Evolutionary conservation across 2,329 filamentous ascomycete species (phyloP).

Genomic region (Pestalotiopsis sp.): DNA sequence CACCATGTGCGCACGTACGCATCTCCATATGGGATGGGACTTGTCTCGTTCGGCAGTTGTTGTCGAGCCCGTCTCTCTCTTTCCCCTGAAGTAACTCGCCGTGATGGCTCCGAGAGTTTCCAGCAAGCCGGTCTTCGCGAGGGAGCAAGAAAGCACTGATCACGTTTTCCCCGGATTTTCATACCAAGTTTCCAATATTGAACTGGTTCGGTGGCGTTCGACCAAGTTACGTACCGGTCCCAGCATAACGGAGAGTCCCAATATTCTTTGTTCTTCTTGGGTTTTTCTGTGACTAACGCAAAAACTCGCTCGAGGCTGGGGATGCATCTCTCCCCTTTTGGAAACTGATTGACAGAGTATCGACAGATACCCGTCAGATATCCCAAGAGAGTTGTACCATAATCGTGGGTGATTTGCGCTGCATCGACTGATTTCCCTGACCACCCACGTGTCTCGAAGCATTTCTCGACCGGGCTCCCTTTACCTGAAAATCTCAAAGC

Average conservation of each 20-base stretch:
- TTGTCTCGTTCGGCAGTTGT: not conserved
- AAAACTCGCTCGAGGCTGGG: not conserved
- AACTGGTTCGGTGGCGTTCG: not conserved
- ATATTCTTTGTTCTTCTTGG: not conserved
- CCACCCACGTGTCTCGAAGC: not conserved
- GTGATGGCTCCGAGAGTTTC: not conserved
- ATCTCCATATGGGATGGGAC: not conserved
- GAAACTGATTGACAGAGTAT: not conserved
- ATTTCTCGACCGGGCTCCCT: not conserved
- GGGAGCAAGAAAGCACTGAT: not conserved
- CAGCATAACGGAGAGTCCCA: not conserved
- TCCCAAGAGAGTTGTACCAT: not conserved
- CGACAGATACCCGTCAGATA: not conserved
- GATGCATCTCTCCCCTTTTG: not conserved
- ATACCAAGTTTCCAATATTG: constrained; percentile 5
- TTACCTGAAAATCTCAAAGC: not conserved
- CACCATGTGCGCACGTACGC: not conserved
- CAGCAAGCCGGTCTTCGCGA: not conserved
- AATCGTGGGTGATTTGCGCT: not conserved
- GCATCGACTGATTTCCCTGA: not conserved
- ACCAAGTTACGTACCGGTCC: not conserved
- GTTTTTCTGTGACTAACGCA: not conserved
- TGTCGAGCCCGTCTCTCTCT: not conserved
- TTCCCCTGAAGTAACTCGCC: not conserved
- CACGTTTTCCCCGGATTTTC: constrained; percentile 4